Percentiles rank a stretch among this genome's conserved stretches.
Conservation (phyloP, 176 grass and related monocot genomes). For the Oryza australiensis region DNA sequence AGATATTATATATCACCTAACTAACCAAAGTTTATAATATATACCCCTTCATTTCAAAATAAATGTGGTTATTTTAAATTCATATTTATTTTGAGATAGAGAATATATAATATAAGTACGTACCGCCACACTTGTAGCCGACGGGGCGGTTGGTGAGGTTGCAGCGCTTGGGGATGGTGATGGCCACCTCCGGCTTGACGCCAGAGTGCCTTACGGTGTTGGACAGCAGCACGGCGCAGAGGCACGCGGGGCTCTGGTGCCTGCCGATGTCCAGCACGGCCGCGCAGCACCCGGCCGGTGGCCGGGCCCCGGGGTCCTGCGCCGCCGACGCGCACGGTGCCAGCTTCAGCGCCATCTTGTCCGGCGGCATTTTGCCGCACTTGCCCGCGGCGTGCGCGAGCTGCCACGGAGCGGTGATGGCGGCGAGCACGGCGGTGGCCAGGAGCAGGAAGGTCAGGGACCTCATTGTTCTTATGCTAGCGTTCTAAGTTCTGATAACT, state of each 20-base stretch:
- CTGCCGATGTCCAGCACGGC: slow-evolving; percentile 43
- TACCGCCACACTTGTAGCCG: slow-evolving; percentile 68
- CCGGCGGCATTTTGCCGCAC: neutral
- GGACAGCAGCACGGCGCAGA: slow-evolving; percentile 67
- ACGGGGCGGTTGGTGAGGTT: slow-evolving; percentile 44
- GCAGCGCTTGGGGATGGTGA: slow-evolving; percentile 74
- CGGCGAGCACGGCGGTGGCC: too few species aligned
- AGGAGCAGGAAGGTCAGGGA: neutral
- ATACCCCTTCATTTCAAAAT: too few species aligned
- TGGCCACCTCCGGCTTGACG: slow-evolving; percentile 45
- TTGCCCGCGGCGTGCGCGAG: neutral
- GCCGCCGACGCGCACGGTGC: slow-evolving; percentile 48
- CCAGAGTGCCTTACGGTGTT: slow-evolving; percentile 45
- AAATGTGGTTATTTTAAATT: too few species aligned
- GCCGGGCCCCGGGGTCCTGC: slow-evolving; percentile 16
- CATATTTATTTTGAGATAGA: too few species aligned
- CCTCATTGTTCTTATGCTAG: neutral
- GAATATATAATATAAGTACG: neutral
- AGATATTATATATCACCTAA: too few species aligned
- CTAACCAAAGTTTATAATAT: too few species aligned
- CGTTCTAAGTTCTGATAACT: neutral
- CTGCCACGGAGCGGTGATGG: too few species aligned
- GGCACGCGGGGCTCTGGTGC: slow-evolving; percentile 44
- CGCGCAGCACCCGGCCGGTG: slow-evolving; percentile 47
- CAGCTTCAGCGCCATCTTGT: neutral